Evolutionary conservation across 2,329 filamentous ascomycete genomes (phyloP).

Genomic region (Plenodomus lindquistii): DNA sequence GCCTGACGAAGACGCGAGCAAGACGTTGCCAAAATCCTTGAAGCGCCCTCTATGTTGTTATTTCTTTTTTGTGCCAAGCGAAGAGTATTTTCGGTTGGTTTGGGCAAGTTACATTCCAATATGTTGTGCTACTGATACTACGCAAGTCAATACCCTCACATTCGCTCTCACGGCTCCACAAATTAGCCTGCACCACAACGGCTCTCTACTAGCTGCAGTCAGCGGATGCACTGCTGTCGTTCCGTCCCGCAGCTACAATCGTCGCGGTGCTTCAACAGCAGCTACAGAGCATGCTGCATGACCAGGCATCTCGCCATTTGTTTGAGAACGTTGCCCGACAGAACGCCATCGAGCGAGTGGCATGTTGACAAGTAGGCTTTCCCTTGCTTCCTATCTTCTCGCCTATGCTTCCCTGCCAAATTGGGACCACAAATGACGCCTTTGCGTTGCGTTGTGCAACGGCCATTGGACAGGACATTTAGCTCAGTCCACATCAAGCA

Average conservation of each 20-base stretch:
- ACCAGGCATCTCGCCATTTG: slow-evolving; percentile 23
- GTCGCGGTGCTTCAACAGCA: slow-evolving; percentile 16
- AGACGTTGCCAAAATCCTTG: neutral
- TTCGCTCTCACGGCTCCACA: slow-evolving; percentile 24
- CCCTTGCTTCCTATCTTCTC: slow-evolving; percentile 39
- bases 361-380: slow-evolving; percentile 36
- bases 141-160: slow-evolving; percentile 22
- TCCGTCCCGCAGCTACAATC: slow-evolving; percentile 29
- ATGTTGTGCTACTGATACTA: slow-evolving; percentile 32
- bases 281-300: slow-evolving; percentile 32
- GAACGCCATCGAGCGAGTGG: slow-evolving; percentile 25
- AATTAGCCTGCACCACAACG: slow-evolving; percentile 33
- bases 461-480: slow-evolving; percentile 27
- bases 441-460: slow-evolving; percentile 17
- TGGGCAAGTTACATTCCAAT: slow-evolving; percentile 38
- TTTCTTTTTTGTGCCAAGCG: slow-evolving; percentile 17
- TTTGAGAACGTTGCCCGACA: slow-evolving; percentile 36
- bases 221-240: slow-evolving; percentile 30
- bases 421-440: slow-evolving; percentile 24
- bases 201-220: slow-evolving; percentile 35
- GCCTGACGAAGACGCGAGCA: neutral
- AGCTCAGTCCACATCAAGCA: slow-evolving; percentile 21
- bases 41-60: slow-evolving; percentile 19
- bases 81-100: slow-evolving; percentile 15
- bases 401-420: slow-evolving; percentile 25